Conservation (phyloP, 441 rosid species). For the Adansonia grandidieri region DNA sequence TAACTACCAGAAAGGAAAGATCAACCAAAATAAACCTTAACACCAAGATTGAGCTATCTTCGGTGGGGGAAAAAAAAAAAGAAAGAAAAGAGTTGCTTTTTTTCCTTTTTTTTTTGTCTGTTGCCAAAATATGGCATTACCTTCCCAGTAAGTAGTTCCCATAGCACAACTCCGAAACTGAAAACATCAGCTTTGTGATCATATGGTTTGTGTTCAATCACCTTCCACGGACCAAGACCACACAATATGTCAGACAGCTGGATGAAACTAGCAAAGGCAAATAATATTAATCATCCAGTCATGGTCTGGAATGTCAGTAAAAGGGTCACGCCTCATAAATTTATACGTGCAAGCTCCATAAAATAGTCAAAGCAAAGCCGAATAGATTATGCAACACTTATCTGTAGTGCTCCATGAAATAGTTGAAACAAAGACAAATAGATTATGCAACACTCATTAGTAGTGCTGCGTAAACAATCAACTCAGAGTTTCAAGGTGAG, state of each 20-base stretch:
- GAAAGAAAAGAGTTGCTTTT: background rate
- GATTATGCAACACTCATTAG: background rate
- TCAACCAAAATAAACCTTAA: background rate
- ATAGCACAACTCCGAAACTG: conserved; percentile 68
- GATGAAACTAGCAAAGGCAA: conserved; percentile 25
- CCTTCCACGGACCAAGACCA: conserved; percentile 49
- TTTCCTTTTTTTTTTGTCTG: background rate
- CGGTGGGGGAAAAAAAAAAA: background rate
- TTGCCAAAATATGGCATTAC: conserved; percentile 37
- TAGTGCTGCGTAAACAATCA: background rate
- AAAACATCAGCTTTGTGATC: conserved; percentile 72
- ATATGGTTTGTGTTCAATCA: conserved; percentile 70
- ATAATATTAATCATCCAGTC: conserved; percentile 7
- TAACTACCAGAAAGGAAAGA: conserved; percentile 18
- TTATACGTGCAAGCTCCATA: background rate
- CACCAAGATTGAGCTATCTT: background rate
- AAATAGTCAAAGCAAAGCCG: conserved; percentile 1
- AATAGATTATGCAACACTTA: conserved; percentile 3
- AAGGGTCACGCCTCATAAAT: conserved; percentile 1
- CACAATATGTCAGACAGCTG: conserved; percentile 33
- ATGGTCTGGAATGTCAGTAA: conserved; percentile 1
- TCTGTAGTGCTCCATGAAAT: background rate
- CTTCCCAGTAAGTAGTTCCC: conserved; percentile 81
- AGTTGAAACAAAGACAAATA: background rate
- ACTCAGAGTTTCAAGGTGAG: background rate